Evolutionary conservation across 2,329 filamentous ascomycete species (phyloP), one percentile per base, ranked within the genome.

Genomic region (Aspergillus spinulosporus): DNA sequence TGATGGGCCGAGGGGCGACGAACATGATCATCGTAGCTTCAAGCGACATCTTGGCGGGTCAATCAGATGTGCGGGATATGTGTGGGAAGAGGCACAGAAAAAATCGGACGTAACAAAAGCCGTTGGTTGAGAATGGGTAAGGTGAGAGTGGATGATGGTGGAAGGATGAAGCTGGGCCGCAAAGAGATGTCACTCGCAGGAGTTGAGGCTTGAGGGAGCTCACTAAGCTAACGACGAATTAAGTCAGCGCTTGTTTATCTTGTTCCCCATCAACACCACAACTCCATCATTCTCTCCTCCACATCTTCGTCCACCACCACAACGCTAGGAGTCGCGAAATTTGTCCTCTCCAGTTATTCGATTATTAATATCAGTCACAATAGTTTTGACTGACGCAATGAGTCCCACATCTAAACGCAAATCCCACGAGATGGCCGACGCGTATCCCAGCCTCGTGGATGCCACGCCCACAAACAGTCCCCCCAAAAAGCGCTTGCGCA

Each of bases 1-100:
- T 32, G 26, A 40, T 49, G 50, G 36, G 40, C 39, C 21, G 46
- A 21, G 40, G 52, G 39, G 9, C 39, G 61, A 73, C 75, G 56
- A 61, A 78, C 83, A 97, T 88, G 76, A 99, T 90, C 92, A 99
- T 97, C 62, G 96, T 95, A 80, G 94, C 95, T 87, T 99, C 94
- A 78, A 99, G 88, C 78, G 88, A 90, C 94, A 99, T 99, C 72
- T 83, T 92, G 86, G 75, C 78, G 42, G 50, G 12, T 52, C 49
- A 52, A 52, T 52, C 50, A 39, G 39, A 2, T 12, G 21, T 75
- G 75, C 68, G 62, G 56, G 64, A 53, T 50, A 52, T 54, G 47
- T 48, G 48, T 14, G 28, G 40, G 39, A 47, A 37, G 14, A 12
- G 28, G 4, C 45, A 49, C 47, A 43, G 21, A 11, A 54, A 26